phyloP scores from a whole-genome alignment of 2,329 filamentous ascomycete genomes.

The Aureobasidium zeae region DNA sequence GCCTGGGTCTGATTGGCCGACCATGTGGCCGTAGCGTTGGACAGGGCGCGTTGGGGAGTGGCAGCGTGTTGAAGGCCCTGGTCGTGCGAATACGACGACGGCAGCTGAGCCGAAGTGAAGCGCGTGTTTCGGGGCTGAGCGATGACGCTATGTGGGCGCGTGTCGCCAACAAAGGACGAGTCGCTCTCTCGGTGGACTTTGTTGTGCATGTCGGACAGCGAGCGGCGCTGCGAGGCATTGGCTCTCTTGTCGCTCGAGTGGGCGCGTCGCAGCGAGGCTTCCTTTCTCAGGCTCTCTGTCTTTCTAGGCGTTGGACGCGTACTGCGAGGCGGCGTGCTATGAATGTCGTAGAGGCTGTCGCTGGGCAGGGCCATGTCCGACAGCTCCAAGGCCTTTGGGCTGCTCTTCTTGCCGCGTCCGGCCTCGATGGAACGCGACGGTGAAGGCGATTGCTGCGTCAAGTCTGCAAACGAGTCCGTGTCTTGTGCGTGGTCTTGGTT shows the following conservation, averaged over 20 bases:
- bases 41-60: constrained; percentile 22
- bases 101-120: constrained; percentile 33
- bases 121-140: constrained; percentile 45
- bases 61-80: constrained; percentile 11
- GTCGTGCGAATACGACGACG: constrained; percentile 8
- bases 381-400: constrained; percentile 35
- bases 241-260: constrained; percentile 25
- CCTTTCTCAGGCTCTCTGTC: constrained; percentile 31
- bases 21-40: constrained; percentile 27
- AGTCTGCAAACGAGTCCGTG: constrained; percentile 13
- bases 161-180: constrained; percentile 42
- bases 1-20: constrained; percentile 44
- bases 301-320: constrained; percentile 26
- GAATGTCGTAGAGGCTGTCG: constrained; percentile 39
- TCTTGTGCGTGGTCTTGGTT: constrained; percentile 3
- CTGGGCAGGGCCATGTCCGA: constrained; percentile 43
- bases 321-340: constrained; percentile 32
- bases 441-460: constrained; percentile 7
- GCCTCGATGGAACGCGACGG: constrained; percentile 43
- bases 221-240: constrained; percentile 32
- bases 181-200: constrained; percentile 45
- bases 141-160: constrained; percentile 36
- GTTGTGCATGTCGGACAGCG: constrained; percentile 48
- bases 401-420: constrained; percentile 42
- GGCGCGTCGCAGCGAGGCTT: constrained; percentile 38